Conservation (phyloP, 108 stramenopile genomes). For the Epithemia pelagica region DNA sequence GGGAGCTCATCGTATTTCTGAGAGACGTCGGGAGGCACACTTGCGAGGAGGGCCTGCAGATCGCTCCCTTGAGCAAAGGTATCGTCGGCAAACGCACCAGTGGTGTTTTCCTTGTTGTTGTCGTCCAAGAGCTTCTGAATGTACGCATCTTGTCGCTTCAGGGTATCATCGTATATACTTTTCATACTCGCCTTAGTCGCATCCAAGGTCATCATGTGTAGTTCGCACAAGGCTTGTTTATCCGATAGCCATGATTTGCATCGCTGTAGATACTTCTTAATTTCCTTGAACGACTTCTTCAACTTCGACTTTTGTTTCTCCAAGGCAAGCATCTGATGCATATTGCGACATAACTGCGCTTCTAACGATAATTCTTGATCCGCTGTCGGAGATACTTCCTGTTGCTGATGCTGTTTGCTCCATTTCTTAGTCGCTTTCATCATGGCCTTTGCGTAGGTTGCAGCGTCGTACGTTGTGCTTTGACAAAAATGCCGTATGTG, state of each 20-base stretch:
- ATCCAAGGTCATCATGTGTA: slow-evolving; percentile 17
- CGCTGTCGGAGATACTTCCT: neutral
- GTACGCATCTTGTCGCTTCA: slow-evolving; percentile 4
- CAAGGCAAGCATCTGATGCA: slow-evolving; percentile 17
- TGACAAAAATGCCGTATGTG: neutral
- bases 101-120: neutral
- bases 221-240: slow-evolving; percentile 14
- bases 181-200: slow-evolving; percentile 8
- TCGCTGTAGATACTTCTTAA: slow-evolving; percentile 11
- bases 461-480: slow-evolving; percentile 4
- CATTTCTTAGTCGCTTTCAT: slow-evolving; percentile 10
- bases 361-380: slow-evolving; percentile 13
- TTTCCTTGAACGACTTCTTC: slow-evolving; percentile 10
- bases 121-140: slow-evolving; percentile 8
- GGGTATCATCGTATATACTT: slow-evolving; percentile 9
- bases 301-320: slow-evolving; percentile 15
- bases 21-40: neutral
- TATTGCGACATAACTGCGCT: slow-evolving; percentile 14
- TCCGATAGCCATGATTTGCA: slow-evolving; percentile 17
- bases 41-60: slow-evolving; percentile 2
- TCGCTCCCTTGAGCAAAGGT: slow-evolving; percentile 1
- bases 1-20: slow-evolving; percentile 1
- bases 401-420: neutral
- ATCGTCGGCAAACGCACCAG: slow-evolving; percentile 1
- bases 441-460: slow-evolving; percentile 18